phyloP scores from a whole-genome alignment of 257 asterid genomes.

The Rauvolfia tetraphylla region DNA sequence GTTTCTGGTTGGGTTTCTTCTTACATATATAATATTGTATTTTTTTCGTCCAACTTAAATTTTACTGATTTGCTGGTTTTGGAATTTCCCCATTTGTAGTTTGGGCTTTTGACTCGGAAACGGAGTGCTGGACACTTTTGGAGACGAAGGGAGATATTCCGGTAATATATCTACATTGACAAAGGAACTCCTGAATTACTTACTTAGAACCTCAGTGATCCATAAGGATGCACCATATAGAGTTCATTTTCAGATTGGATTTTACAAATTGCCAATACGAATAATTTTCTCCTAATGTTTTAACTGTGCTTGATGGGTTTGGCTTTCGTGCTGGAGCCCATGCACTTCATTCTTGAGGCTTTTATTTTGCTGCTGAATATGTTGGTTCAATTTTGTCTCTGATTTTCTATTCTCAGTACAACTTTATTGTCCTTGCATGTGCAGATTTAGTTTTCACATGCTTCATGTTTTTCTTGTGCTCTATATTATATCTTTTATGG shows the following conservation, averaged over 20 bases:
- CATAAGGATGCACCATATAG: background rate
- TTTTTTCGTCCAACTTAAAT: background rate
- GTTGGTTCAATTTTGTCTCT: background rate
- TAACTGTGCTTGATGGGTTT: background rate
- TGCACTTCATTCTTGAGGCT: background rate
- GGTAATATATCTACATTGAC: slow-evolving; percentile 37
- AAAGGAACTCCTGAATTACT: background rate
- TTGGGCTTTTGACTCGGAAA: slow-evolving; percentile 94
- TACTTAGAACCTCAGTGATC: background rate
- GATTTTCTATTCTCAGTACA: background rate
- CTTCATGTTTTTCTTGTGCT: background rate
- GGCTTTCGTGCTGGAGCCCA: background rate
- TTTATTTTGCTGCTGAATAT: background rate
- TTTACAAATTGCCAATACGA: background rate
- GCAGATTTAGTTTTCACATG: background rate
- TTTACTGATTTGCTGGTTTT: slow-evolving; percentile 11
- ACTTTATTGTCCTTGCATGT: background rate
- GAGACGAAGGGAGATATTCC: slow-evolving; percentile 97
- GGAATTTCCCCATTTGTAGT: slow-evolving; percentile 43
- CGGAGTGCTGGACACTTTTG: slow-evolving; percentile 88
- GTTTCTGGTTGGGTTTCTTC: slow-evolving; percentile 59
- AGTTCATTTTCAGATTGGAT: background rate
- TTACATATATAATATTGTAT: slow-evolving; percentile 14
- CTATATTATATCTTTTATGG: background rate
- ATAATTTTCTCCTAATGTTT: background rate